Percentiles rank a stretch among this genome's conserved stretches.
These are phyloP conservation scores for Kitagawia praeruptora DNA, from an alignment of 129 eudicot species.

Conservation along the genomic window DNA sequence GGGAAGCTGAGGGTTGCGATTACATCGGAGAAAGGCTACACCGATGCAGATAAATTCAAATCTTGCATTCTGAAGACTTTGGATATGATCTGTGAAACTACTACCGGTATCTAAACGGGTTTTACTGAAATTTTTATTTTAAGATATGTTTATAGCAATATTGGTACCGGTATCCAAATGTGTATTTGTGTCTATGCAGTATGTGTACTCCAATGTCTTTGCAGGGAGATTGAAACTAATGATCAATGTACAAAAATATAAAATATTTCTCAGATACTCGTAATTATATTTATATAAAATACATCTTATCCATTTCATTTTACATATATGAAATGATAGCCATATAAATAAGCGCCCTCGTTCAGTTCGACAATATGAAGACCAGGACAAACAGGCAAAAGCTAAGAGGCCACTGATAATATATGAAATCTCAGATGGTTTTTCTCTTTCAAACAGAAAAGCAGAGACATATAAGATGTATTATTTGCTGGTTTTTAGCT, in stretches of 20 bases:
- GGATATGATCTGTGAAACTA: conserved; percentile 19
- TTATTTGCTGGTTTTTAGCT: neutral
- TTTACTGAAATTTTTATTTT: neutral
- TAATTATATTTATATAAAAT: too few species aligned
- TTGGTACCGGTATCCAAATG: too few species aligned
- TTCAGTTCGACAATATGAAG: neutral
- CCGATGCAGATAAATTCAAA: conserved; percentile 28
- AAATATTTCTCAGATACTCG: too few species aligned
- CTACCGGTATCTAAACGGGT: neutral
- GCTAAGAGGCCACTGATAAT: too few species aligned
- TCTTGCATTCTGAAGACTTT: conserved; percentile 34
- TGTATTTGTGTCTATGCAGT: neutral
- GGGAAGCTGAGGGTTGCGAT: conserved; percentile 32
- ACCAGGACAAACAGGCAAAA: neutral
- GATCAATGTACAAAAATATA: neutral
- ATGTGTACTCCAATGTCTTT: neutral
- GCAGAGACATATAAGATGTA: too few species aligned
- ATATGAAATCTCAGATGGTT: too few species aligned
- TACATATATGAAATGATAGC: neutral
- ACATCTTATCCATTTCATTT: too few species aligned
- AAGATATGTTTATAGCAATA: neutral
- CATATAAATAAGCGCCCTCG: neutral
- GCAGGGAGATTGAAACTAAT: neutral
- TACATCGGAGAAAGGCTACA: conserved; percentile 26
- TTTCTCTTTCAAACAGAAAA: too few species aligned